These are phyloP conservation scores for Limnomonas spitsbergensis DNA, from an alignment of 139 green algal species.

Conservation along the genomic window DNA sequence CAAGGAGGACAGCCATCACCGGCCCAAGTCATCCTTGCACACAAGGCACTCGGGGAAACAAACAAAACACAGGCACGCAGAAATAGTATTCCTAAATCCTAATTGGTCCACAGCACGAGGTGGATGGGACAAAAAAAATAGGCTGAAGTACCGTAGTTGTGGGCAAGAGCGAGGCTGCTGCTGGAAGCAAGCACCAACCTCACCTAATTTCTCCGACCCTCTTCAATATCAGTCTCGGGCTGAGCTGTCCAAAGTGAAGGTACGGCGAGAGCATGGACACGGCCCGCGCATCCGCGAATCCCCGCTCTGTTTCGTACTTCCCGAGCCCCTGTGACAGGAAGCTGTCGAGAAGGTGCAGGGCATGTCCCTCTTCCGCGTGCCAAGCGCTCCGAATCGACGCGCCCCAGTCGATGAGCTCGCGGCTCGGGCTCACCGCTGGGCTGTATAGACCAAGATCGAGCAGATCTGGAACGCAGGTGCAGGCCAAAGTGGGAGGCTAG, in stretches of 20 bases:
- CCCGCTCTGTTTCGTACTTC: slow-evolving; percentile 44
- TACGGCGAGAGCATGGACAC: slow-evolving; percentile 61
- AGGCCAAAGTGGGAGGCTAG: too few species aligned
- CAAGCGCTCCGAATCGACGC: slow-evolving; percentile 23
- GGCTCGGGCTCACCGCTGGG: not conserved
- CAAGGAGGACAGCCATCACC: too few species aligned
- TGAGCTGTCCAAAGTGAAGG: slow-evolving; percentile 56
- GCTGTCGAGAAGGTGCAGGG: slow-evolving; percentile 32
- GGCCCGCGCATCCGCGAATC: slow-evolving; percentile 42
- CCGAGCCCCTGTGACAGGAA: slow-evolving; percentile 42
- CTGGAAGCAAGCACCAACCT: too few species aligned
- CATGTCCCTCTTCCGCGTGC: slow-evolving; percentile 38
- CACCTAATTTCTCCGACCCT: not conserved
- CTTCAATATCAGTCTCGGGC: slow-evolving; percentile 14
- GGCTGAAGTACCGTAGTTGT: too few species aligned
- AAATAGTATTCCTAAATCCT: too few species aligned
- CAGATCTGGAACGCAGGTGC: slow-evolving; percentile 22
- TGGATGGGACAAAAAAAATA: too few species aligned
- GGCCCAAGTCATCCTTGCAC: too few species aligned
- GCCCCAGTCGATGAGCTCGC: slow-evolving; percentile 36
- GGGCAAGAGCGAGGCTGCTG: too few species aligned
- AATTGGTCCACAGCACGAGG: too few species aligned
- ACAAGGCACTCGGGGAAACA: too few species aligned
- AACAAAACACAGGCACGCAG: too few species aligned
- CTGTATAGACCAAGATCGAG: slow-evolving; percentile 32